These are phyloP conservation scores for Candida ficus DNA, from an alignment of 805 yeast species.

Conservation along the genomic window DNA sequence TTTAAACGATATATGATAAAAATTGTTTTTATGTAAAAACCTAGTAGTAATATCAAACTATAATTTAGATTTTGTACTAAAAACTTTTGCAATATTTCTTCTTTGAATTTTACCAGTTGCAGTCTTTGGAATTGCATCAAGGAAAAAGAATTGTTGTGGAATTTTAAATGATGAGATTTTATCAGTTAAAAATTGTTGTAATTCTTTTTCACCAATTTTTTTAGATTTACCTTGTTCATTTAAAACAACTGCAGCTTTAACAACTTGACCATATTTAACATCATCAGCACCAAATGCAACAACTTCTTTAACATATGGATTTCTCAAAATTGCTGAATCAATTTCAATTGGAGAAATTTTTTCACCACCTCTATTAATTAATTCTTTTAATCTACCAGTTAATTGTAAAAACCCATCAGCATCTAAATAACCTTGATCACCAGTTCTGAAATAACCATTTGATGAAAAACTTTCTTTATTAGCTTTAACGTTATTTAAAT, in stretches of 20 bases:
- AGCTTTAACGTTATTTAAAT: slow-evolving; percentile 67
- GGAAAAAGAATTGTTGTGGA: slow-evolving; percentile 53
- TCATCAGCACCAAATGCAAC: slow-evolving; percentile 67
- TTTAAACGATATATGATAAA: neutral
- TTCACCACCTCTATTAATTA: slow-evolving; percentile 76
- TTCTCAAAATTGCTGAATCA: slow-evolving; percentile 54
- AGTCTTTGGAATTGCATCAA: slow-evolving; percentile 63
- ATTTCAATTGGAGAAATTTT: slow-evolving; percentile 71
- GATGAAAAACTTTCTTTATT: slow-evolving; percentile 59
- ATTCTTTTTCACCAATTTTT: slow-evolving; percentile 34
- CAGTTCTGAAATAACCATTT: slow-evolving; percentile 61
- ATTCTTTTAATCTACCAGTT: slow-evolving; percentile 69
- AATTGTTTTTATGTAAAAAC: neutral
- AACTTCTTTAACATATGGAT: slow-evolving; percentile 63
- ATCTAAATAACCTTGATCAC: slow-evolving; percentile 68
- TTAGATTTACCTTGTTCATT: slow-evolving; percentile 30
- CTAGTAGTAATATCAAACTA: slow-evolving; percentile 7
- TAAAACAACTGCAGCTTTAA: slow-evolving; percentile 63
- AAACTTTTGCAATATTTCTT: slow-evolving; percentile 53
- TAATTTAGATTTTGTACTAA: slow-evolving; percentile 32
- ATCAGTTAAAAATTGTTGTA: slow-evolving; percentile 38
- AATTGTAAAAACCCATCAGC: slow-evolving; percentile 52
- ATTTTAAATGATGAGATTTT: slow-evolving; percentile 55
- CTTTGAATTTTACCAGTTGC: slow-evolving; percentile 78
- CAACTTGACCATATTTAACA: slow-evolving; percentile 64